Base-by-base conservation (phyloP, 2,329 filamentous ascomycete genomes). In the Botryotinia narcissicola region DNA sequence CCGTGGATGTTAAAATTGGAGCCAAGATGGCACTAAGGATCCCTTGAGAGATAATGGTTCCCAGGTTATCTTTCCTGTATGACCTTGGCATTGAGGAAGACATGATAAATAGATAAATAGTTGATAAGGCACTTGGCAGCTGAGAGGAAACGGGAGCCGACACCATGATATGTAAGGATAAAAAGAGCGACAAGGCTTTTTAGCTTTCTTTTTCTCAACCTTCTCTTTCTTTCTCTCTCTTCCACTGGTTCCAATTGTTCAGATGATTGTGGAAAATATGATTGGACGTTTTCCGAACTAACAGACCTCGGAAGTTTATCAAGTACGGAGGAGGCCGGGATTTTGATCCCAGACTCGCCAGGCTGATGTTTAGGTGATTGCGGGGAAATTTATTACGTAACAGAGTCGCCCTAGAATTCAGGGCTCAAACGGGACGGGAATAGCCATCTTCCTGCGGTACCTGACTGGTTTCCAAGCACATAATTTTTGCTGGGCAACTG, bases 111-210 rank as follows among this genome's bases (percentile, higher is more conserved):
- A 1, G 60, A 62, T 42, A n/a, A n/a, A 62, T 40, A 1, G 16
- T 18, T 18, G 60, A 62, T 62, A 62, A 62, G 60, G 37, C 22
- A n/a, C 60, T 62, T 62, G 60, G 60, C 60, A 62, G 60, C 37
- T n/a, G 60, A 62, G 35, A 57, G 51, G n/a, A 8, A 57, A 32
- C n/a, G n/a, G 51, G 14, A 57, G 4, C n/a, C 51, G n/a, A 57
- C n/a, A 32, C n/a, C 14, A 29, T 57, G n/a, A n/a, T 29, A 54
- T 29, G n/a, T 18, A 8, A 57, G 51, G n/a, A 32, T 29, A 7
- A 18, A n/a, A 57, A 18, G 51, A 57, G 51, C 51, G n/a, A 57
- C 51, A 14, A 57, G n/a, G 51, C 32, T 32, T 3, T n/a, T 18
- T 1, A 29, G 12, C 12, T 51, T n/a, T 51, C n/a, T 46, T 4